Evolutionary conservation across 2,329 filamentous ascomycete genomes (phyloP).

Genomic region (Phyllosticta citribraziliensis): DNA sequence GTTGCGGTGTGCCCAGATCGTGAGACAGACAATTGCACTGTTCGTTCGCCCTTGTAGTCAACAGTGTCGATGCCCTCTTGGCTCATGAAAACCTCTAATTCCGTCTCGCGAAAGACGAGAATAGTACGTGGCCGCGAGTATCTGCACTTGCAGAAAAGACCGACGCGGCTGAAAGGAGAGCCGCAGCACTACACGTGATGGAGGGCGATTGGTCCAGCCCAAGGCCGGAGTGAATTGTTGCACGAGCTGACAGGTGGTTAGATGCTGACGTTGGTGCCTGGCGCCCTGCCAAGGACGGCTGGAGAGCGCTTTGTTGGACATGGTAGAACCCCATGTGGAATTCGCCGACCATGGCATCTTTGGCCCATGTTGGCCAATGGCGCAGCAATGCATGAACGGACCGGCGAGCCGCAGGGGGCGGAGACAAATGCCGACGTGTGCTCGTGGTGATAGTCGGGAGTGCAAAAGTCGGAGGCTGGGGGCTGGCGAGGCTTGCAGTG

Average conservation of each 20-base stretch:
- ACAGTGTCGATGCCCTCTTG: neutral
- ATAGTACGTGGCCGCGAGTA: neutral
- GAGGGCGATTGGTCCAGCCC: neutral
- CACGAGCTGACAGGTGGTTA: neutral
- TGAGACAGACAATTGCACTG: neutral
- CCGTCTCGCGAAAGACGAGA: neutral
- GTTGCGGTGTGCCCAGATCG: neutral
- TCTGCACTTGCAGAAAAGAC: neutral
- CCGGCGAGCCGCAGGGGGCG: neutral
- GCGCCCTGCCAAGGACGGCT: neutral
- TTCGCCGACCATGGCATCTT: neutral
- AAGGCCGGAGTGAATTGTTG: neutral
- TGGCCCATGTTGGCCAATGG: neutral
- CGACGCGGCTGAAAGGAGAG: neutral
- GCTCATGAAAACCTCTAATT: neutral
- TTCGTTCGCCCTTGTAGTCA: neutral
- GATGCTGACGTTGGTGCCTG: neutral
- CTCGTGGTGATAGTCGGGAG: neutral
- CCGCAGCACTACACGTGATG: neutral
- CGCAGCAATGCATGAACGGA: neutral
- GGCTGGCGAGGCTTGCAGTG: neutral
- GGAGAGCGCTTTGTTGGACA: neutral
- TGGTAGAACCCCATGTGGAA: neutral
- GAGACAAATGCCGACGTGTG: neutral
- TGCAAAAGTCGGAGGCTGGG: neutral